Percentiles rank a stretch among this genome's conserved stretches.
Evolutionary conservation across 169 alveolate species (phyloP).

Genomic region (Miamiensis avidus): DNA sequence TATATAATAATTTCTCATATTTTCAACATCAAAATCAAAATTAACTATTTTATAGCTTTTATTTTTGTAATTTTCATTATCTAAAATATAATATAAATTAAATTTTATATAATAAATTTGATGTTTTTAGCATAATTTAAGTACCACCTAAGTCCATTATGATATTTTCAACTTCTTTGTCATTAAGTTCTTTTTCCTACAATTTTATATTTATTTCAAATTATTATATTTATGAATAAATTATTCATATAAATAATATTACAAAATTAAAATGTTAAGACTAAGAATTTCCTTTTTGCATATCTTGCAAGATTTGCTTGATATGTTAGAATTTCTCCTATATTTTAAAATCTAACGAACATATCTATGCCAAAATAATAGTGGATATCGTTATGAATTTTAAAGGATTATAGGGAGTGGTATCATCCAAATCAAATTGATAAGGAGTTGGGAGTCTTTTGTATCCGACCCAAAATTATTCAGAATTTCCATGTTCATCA

Average conservation of each 20-base stretch:
- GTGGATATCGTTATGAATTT: slow-evolving; percentile 15
- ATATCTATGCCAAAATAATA: slow-evolving; percentile 16
- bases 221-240: too few species aligned
- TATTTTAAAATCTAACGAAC: slow-evolving; percentile 15
- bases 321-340: not conserved
- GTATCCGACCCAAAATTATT: slow-evolving; percentile 22
- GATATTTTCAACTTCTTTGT: not conserved
- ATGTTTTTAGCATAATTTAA: too few species aligned
- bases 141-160: not conserved
- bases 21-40: not conserved
- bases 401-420: not conserved
- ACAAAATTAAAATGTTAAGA: not conserved
- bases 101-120: too few species aligned
- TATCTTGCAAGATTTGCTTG: too few species aligned
- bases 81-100: not conserved
- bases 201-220: not conserved
- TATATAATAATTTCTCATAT: not conserved
- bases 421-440: not conserved
- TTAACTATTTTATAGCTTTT: not conserved
- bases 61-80: not conserved
- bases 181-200: not conserved
- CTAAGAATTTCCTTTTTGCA: not conserved
- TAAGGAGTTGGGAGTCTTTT: slow-evolving; percentile 4
- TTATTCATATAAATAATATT: too few species aligned
- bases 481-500: not conserved